Conservation (phyloP, 257 asterid species). For the Solanum chmielewskii region DNA sequence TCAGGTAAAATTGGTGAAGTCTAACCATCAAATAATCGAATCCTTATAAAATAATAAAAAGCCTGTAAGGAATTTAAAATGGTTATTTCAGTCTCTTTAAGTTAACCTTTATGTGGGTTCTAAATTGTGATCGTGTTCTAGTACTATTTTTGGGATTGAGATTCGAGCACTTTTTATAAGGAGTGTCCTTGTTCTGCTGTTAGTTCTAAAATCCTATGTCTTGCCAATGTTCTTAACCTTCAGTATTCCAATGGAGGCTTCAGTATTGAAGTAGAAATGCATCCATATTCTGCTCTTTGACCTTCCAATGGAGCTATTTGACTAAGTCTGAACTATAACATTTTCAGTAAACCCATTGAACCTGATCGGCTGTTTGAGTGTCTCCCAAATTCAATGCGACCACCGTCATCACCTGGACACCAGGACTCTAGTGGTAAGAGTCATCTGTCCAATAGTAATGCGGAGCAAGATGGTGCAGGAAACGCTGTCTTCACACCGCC, state of each 20-base stretch:
- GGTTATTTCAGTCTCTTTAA: neutral
- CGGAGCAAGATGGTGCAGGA: conserved; percentile 50
- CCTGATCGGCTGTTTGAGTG: conserved; percentile 98
- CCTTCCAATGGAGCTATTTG: neutral
- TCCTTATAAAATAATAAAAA: neutral
- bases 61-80: neutral
- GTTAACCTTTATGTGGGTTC: neutral
- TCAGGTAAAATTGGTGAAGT: neutral
- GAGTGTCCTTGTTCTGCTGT: neutral
- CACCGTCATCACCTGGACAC: conserved; percentile 77
- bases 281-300: neutral
- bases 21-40: neutral
- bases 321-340: neutral
- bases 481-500: conserved; percentile 72
- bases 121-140: neutral
- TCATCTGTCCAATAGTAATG: conserved; percentile 50
- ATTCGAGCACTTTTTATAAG: neutral
- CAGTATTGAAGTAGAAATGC: neutral
- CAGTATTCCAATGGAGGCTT: neutral
- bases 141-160: neutral
- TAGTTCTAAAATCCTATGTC: neutral
- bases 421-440: conserved; percentile 44
- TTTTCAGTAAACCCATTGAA: conserved; percentile 86
- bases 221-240: neutral
- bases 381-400: conserved; percentile 95